Evolutionary conservation across 202 grass and related monocot genomes (phyloP), one percentile per base, ranked within the genome.

Genomic region (Schoenoplectus triqueter): DNA sequence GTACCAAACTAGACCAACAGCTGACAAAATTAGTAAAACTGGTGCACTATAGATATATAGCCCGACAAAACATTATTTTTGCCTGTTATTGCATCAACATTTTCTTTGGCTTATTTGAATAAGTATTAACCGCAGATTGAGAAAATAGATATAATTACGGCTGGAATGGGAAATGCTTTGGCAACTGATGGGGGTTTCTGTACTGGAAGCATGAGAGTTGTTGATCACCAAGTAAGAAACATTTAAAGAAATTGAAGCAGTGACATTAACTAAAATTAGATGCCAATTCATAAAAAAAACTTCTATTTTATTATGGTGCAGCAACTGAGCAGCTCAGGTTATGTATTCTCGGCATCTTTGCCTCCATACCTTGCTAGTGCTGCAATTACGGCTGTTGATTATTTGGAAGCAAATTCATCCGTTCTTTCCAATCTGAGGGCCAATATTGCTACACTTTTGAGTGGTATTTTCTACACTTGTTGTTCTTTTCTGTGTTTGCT

Each of bases 71-170:
- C 72, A 75, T 75, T 19, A 3, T 55, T 75, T 54, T 75, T 19
- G 4, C 72, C 18, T 74, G 7, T 52, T 78, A 57, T 78, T n/a
- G 13, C 73, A 78, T 78, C 21, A 57, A 60, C 5, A 1, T 42
- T 78, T 57, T 57, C 6, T 52, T 78, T 78, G 1, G 10, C 48
- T 78, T 57, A 59, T 22, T 78, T 59, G 13, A 70, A 91, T 51
- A 88, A 81, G 50, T 69, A 76, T 56, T 9, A 20, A 80, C 59
- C 80, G 21, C 92, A 95, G 95, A 79, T 98, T 92, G 95, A 98
- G 41, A 93, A 98, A 88, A 98, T 98, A 77, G 95, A 98, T 89
- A 95, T 98, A 73, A 98, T 98, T 83, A 98, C 93, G 83, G 95
- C 95, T 89, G 95, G 91, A 83, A 98, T 95, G 95, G 95, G 91